phyloP scores from a whole-genome alignment of 1,284 basidiomycete genomes.

The Neonothopanus nambi region DNA sequence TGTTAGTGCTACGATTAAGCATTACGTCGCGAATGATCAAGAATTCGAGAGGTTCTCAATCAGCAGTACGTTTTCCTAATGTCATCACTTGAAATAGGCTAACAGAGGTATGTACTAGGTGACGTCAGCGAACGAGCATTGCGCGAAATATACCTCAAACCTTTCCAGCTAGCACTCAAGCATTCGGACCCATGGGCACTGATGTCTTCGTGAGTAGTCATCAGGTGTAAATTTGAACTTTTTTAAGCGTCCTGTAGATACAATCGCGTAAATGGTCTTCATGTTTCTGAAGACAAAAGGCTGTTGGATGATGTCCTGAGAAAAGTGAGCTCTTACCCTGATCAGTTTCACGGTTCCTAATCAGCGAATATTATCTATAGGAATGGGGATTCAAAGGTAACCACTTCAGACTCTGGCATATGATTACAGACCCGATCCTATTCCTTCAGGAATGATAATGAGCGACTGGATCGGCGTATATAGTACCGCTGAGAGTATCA shows the following conservation, averaged over 20 bases:
- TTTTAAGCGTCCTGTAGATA: constrained; percentile 34
- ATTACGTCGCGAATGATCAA: constrained; percentile 52
- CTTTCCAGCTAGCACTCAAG: constrained; percentile 45
- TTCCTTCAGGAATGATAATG: constrained; percentile 38
- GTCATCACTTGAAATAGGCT: neutral
- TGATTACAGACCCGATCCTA: neutral
- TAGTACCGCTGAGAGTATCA: constrained; percentile 48
- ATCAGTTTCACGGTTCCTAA: neutral
- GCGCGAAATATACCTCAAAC: constrained; percentile 58
- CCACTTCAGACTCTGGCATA: neutral
- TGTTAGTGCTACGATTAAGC: constrained; percentile 49
- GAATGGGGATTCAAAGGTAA: constrained; percentile 46
- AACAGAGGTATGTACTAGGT: constrained; percentile 25
- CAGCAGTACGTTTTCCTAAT: constrained; percentile 39
- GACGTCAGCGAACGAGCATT: constrained; percentile 55
- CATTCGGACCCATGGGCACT: constrained; percentile 44
- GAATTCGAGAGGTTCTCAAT: constrained; percentile 51
- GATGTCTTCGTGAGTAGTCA: constrained; percentile 41
- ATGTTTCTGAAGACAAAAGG: constrained; percentile 45
- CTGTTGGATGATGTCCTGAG: constrained; percentile 49
- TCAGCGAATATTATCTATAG: constrained; percentile 19
- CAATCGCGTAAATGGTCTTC: constrained; percentile 53
- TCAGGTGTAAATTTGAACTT: neutral
- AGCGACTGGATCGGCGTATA: constrained; percentile 59
- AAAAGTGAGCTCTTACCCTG: constrained; percentile 26